Evolutionary conservation across 345 rosid species (phyloP).

Genomic region (Brassica juncea): DNA sequence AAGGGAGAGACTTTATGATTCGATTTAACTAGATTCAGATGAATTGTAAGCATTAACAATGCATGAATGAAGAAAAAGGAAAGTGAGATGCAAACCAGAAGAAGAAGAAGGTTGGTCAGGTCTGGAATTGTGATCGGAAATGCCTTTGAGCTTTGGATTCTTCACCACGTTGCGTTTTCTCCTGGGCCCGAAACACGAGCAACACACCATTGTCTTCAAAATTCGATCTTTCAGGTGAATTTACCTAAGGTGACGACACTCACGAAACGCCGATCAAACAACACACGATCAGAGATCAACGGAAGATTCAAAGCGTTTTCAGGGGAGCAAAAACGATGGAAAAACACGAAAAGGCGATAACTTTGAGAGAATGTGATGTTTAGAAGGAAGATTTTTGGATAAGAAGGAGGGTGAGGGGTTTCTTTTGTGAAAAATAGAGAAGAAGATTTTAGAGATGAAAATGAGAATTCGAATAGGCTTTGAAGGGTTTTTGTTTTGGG

Average conservation of each 20-base stretch:
- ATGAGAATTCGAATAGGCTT: not conserved
- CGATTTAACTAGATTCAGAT: not conserved
- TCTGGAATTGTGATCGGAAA: not conserved
- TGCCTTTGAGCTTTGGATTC: not conserved
- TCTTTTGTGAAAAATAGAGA: not conserved
- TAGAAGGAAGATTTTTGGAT: not conserved
- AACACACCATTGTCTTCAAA: constrained; percentile 40
- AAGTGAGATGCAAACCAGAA: constrained; percentile 13
- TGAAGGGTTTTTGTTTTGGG: not conserved
- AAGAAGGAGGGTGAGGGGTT: not conserved
- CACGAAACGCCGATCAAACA: not conserved
- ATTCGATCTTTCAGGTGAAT: not conserved
- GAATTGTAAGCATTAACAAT: not conserved
- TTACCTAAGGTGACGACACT: not conserved
- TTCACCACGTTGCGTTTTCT: not conserved
- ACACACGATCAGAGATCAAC: not conserved
- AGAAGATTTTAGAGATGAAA: not conserved
- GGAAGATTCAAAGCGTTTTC: not conserved
- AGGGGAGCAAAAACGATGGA: not conserved
- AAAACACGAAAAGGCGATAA: not conserved
- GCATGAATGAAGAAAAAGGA: not conserved
- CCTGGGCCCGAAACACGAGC: constrained; percentile 57
- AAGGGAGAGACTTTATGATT: not conserved
- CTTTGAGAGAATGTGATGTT: not conserved
- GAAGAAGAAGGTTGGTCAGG: not conserved